These are phyloP conservation scores for Wallacemonas sp. DNA, from an alignment of 208 protist genomes.

Conservation along the genomic window DNA sequence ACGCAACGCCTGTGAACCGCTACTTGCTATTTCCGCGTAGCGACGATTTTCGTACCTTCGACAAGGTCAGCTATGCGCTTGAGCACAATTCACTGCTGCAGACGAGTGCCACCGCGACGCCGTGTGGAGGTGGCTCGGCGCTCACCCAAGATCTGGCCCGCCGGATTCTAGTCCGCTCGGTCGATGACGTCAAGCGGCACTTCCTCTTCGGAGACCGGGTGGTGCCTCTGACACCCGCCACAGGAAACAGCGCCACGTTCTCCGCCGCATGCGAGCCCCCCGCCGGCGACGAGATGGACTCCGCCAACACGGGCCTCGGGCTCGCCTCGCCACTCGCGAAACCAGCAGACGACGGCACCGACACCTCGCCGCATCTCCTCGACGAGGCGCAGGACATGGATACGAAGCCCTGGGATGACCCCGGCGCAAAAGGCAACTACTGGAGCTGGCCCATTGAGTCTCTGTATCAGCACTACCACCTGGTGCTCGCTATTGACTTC, in stretches of 20 bases:
- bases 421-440: slow-evolving; percentile 30
- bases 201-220: slow-evolving; percentile 24
- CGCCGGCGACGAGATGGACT: neutral
- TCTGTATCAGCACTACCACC: slow-evolving; percentile 81
- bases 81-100: slow-evolving; percentile 22
- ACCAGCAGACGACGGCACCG: slow-evolving; percentile 8
- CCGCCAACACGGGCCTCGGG: neutral
- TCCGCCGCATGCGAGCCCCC: neutral
- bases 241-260: slow-evolving; percentile 20
- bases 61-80: slow-evolving; percentile 76
- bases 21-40: slow-evolving; percentile 68
- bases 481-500: slow-evolving; percentile 81
- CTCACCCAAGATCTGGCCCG: slow-evolving; percentile 21
- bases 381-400: slow-evolving; percentile 48
- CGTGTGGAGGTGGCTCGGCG: neutral
- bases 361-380: slow-evolving; percentile 18
- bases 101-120: neutral
- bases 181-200: slow-evolving; percentile 49
- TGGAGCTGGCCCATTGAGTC: slow-evolving; percentile 84
- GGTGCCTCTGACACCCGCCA: slow-evolving; percentile 34
- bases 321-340: slow-evolving; percentile 16
- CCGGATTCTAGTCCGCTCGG: slow-evolving; percentile 44
- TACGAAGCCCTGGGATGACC: slow-evolving; percentile 64
- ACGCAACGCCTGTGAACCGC: slow-evolving; percentile 74
- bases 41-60: slow-evolving; percentile 57